Conservation (phyloP, 352 stramenopile species). For the Globisporangium cystogenes region DNA sequence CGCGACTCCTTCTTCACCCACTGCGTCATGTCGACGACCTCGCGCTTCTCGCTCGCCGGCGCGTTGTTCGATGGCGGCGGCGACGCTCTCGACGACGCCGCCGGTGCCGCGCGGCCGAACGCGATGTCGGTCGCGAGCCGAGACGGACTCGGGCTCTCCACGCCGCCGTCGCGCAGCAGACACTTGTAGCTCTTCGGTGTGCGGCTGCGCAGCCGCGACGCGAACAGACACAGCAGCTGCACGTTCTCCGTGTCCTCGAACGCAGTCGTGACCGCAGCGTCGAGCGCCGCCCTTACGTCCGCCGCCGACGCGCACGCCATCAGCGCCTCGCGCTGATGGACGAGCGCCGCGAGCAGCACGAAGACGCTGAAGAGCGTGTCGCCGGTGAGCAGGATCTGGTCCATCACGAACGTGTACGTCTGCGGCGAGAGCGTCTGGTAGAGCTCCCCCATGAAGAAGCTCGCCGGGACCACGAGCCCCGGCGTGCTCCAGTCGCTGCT, state of each 20-base stretch:
- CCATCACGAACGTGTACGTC: constrained; percentile 68
- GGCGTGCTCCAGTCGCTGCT: constrained; percentile 61
- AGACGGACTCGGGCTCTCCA: constrained; percentile 37
- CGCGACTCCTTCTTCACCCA: constrained; percentile 75
- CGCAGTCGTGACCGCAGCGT: constrained; percentile 23
- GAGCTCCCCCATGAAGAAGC: constrained; percentile 61
- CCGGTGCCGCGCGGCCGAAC: constrained; percentile 28
- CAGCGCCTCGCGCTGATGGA: constrained; percentile 38
- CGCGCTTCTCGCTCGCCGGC: constrained; percentile 11
- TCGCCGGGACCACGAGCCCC: constrained; percentile 37
- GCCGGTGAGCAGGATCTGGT: constrained; percentile 69
- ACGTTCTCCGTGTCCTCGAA: constrained; percentile 36
- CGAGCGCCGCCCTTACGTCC: constrained; percentile 37
- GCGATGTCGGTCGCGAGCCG: constrained; percentile 52
- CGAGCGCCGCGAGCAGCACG: constrained; percentile 52
- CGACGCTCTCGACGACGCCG: not conserved
- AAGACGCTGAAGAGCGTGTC: constrained; percentile 73
- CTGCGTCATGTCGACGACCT: constrained; percentile 70
- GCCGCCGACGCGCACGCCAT: constrained; percentile 22
- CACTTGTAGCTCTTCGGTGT: constrained; percentile 67
- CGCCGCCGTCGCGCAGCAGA: constrained; percentile 31
- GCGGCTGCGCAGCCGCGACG: constrained; percentile 46
- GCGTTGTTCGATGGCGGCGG: constrained; percentile 12
- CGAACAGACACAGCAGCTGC: constrained; percentile 57
- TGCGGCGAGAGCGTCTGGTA: constrained; percentile 56